Percentiles rank a stretch among this genome's conserved stretches.
phyloP scores from a whole-genome alignment of 305 asterid genomes.

The Ilex paraguariensis region DNA sequence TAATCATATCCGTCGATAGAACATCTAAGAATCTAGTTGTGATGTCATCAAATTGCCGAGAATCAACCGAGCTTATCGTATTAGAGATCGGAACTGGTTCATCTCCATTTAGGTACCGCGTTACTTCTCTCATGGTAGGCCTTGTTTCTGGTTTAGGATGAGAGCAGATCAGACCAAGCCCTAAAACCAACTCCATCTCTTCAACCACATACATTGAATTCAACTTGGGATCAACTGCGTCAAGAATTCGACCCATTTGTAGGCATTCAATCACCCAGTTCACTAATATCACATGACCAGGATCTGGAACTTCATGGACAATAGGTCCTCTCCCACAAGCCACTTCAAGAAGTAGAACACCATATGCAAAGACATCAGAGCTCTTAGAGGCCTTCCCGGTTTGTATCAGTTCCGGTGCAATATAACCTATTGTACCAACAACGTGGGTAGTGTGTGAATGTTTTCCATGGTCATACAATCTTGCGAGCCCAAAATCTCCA shows the following conservation, averaged over 20 bases:
- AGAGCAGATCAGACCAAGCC: constrained; percentile 68
- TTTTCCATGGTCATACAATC: constrained; percentile 53
- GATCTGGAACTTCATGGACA: constrained; percentile 19
- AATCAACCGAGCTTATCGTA: constrained; percentile 29
- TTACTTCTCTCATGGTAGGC: constrained; percentile 60
- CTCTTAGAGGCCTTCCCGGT: constrained; percentile 58
- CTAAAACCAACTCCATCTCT: constrained; percentile 58
- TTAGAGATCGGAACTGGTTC: constrained; percentile 37
- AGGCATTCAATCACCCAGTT: constrained; percentile 63
- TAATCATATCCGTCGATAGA: constrained; percentile 19
- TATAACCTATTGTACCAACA: constrained; percentile 76
- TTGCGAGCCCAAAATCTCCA: constrained; percentile 80
- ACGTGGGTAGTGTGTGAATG: constrained; percentile 55
- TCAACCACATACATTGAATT: constrained; percentile 18
- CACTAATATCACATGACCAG: constrained; percentile 36
- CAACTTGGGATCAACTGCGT: constrained; percentile 50
- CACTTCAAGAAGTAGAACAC: constrained; percentile 67
- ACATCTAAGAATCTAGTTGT: constrained; percentile 34
- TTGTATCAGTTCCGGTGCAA: constrained; percentile 59
- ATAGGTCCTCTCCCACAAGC: constrained; percentile 62
- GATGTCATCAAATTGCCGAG: constrained; percentile 31
- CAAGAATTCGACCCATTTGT: constrained; percentile 31
- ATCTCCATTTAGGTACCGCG: constrained; percentile 50
- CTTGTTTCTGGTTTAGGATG: constrained; percentile 48
- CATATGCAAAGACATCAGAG: constrained; percentile 62